Evolutionary conservation across 2,329 filamentous ascomycete species (phyloP), one percentile per base, ranked within the genome.

Genomic region (Apiospora marii): DNA sequence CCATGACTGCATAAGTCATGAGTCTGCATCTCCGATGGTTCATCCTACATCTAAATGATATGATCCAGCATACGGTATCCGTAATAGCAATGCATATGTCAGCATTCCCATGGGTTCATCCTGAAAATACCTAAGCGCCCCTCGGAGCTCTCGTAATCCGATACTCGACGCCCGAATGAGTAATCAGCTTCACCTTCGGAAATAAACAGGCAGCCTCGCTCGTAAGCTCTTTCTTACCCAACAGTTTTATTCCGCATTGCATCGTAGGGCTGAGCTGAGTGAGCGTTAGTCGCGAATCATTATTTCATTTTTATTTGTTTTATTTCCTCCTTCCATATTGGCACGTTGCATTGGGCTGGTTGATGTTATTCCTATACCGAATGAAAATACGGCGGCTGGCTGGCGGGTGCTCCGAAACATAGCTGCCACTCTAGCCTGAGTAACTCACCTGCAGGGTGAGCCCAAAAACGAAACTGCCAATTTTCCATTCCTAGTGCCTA

Each of bases 371-470:
- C 53, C 7, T 41, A 64, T 41, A 4, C 16, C 7, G 19, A n/a
- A 51, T 27, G n/a, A n/a, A n/a, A n/a, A 27, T 27, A 51, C n/a
- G 8, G n/a, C 49, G 19, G 46, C 46, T 48, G 46, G 16, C 19
- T 34, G 58, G 58, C 58, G 58, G 58, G 12, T 64, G 37, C 8
- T 41, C 58, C 58, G 58, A 64, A 64, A 64, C 58, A 64, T 41
- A 64, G 58, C 58, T 37, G 34, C 58, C 22, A 22, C 58, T 37
- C 8, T 24, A 64, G 34, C 58, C 34, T 34, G 24, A 12, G 24
- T 58, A n/a, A 19, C 58, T 64, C 24, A 41, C 58, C 8, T 64
- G 34, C 58, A 64, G 58, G 30, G 22, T n/a, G 22, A n/a, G 22
- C 46, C n/a, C 8, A 41, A 37, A 61, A 64, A 64, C 53, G 34